Percentiles rank a stretch among this genome's conserved stretches.
Evolutionary conservation across 164 flowering plant genomes (phyloP).

Genomic region (Annona cherimola): DNA sequence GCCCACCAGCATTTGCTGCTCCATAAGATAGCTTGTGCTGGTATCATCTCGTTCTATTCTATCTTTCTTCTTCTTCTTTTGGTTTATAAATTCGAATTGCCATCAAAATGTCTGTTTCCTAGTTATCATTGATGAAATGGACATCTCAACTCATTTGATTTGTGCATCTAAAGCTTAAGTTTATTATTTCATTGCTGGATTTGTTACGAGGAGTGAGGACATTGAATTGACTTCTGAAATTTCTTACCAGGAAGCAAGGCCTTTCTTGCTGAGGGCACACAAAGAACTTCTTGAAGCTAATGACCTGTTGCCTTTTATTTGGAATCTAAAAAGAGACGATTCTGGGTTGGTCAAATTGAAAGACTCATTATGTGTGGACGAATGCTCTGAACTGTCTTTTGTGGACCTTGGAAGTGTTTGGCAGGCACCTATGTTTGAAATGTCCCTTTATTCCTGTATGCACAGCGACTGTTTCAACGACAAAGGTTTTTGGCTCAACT

Average conservation of each 20-base stretch:
- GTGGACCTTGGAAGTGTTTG: constrained; percentile 66
- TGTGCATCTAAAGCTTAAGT: neutral
- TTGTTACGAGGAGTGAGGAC: neutral
- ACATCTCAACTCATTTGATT: neutral
- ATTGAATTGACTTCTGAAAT: neutral
- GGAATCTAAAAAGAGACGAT: constrained; percentile 30
- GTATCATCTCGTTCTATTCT: too few relatives aligned
- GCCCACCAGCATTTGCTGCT: too few relatives aligned
- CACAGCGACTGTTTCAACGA: constrained; percentile 11
- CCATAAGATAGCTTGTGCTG: too few relatives aligned
- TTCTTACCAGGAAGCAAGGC: constrained; percentile 52
- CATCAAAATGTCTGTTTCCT: too few relatives aligned
- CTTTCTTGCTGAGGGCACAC: constrained; percentile 54
- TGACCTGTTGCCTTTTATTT: constrained; percentile 37
- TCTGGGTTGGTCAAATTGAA: constrained; percentile 10
- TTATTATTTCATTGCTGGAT: neutral
- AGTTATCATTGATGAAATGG: neutral
- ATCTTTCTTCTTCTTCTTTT: too few relatives aligned
- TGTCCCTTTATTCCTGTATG: constrained; percentile 34
- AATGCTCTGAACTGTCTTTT: constrained; percentile 31
- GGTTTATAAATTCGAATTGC: too few relatives aligned
- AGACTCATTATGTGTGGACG: constrained; percentile 1
- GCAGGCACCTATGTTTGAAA: constrained; percentile 82
- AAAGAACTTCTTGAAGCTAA: constrained; percentile 41
- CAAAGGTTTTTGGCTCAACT: constrained; percentile 34